A percentile compares a stretch with the other conserved stretches of the same genome.
Evolutionary conservation across 2,329 filamentous ascomycete species (phyloP).

Genomic region (Elsinoe batatas): DNA sequence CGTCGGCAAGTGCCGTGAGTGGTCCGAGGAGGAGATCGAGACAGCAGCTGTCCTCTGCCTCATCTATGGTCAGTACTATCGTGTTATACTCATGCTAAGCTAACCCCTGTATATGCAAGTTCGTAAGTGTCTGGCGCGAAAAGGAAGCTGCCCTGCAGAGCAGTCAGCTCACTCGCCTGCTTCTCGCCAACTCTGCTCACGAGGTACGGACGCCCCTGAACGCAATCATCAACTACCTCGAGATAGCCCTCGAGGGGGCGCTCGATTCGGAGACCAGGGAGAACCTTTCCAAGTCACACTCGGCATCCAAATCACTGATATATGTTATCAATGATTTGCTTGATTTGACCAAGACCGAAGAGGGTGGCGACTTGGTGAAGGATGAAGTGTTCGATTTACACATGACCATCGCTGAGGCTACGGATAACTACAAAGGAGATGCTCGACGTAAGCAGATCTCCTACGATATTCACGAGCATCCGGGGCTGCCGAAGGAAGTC

Average conservation of each 20-base stretch:
- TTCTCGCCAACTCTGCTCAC: constrained; percentile 81
- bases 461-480: constrained; percentile 58
- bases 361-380: constrained; percentile 67
- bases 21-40: constrained; percentile 81
- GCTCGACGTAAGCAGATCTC: constrained; percentile 64
- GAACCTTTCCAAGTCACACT: constrained; percentile 74
- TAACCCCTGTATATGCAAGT: constrained; percentile 37
- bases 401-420: constrained; percentile 65
- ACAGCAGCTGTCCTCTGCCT: constrained; percentile 79
- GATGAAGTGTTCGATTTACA: constrained; percentile 69
- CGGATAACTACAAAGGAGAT: constrained; percentile 62
- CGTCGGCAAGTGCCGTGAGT: constrained; percentile 72
- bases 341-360: constrained; percentile 79
- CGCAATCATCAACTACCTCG: constrained; percentile 88
- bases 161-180: constrained; percentile 66
- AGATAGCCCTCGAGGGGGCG: constrained; percentile 74
- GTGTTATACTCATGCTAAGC: too few species aligned
- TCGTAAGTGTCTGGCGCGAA: constrained; percentile 87
- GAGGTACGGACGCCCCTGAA: constrained; percentile 86
- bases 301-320: constrained; percentile 82
- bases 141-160: constrained; percentile 77
- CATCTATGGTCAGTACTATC: constrained; percentile 53
- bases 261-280: constrained; percentile 76
- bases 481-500: constrained; percentile 59
- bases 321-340: constrained; percentile 90